phyloP scores from a whole-genome alignment of 495 filamentous ascomycete species.

The Friedmanniomyces endolithicus region DNA sequence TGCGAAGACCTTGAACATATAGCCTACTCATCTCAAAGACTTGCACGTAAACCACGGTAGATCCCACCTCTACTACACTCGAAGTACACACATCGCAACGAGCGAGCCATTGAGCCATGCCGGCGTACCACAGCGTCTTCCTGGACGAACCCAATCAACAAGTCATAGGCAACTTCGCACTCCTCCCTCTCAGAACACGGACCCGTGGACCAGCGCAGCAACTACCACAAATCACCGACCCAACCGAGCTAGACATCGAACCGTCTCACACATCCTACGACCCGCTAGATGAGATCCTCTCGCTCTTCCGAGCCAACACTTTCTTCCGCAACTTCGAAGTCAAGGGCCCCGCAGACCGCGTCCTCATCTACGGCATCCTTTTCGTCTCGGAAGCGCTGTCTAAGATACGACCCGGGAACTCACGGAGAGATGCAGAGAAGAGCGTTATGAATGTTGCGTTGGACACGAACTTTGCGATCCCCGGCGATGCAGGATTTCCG shows the following conservation, averaged over 20 bases:
- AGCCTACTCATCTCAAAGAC: no score
- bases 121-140: slow-evolving; percentile 66
- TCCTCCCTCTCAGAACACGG: slow-evolving; percentile 83
- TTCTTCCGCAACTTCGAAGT: slow-evolving; percentile 99
- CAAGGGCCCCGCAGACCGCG: slow-evolving; percentile 86
- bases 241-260: slow-evolving; percentile 60
- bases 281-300: slow-evolving; percentile 83
- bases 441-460: slow-evolving; percentile 56
- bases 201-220: slow-evolving; percentile 86
- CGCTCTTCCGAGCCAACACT: slow-evolving; percentile 92
- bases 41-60: no score
- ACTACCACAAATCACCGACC: slow-evolving; percentile 56
- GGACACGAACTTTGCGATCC: slow-evolving; percentile 80
- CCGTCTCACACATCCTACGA: slow-evolving; percentile 83
- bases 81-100: neutral
- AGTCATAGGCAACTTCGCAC: slow-evolving; percentile 75
- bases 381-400: slow-evolving; percentile 79
- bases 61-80: no score
- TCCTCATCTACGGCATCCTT: slow-evolving; percentile 92
- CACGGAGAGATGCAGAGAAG: slow-evolving; percentile 35
- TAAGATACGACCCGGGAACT: slow-evolving; percentile 67
- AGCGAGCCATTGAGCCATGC: slow-evolving; percentile 6
- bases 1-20: no score
- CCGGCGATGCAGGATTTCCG: slow-evolving; percentile 87
- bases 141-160: slow-evolving; percentile 63